Conservation (phyloP, 345 rosid species). For the Dipteronia dyeriana region DNA sequence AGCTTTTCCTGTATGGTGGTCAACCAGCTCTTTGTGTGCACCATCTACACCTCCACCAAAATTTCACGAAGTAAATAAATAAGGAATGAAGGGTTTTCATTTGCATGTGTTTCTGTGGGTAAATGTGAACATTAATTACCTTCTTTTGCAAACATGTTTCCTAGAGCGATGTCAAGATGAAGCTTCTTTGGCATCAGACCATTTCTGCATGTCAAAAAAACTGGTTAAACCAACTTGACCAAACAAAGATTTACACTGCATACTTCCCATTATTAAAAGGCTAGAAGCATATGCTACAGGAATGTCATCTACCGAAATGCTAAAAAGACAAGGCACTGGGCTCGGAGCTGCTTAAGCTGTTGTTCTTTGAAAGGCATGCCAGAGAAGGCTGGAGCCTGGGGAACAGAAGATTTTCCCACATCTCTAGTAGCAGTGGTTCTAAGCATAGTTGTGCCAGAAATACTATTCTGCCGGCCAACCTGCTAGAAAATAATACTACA, state of each 20-base stretch:
- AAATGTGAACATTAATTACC: slow-evolving; percentile 39
- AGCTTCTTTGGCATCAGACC: slow-evolving; percentile 76
- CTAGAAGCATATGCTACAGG: slow-evolving; percentile 19
- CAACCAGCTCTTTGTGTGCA: slow-evolving; percentile 48
- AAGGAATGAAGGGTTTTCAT: not conserved
- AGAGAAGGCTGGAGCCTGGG: slow-evolving; percentile 41
- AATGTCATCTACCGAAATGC: slow-evolving; percentile 66
- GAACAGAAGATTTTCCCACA: slow-evolving; percentile 63
- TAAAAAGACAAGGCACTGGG: slow-evolving; percentile 90
- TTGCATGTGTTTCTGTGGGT: not conserved
- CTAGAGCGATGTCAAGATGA: slow-evolving; percentile 89
- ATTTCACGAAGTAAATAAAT: slow-evolving; percentile 15
- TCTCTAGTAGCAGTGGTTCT: slow-evolving; percentile 58
- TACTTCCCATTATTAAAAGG: slow-evolving; percentile 8
- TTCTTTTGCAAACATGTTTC: slow-evolving; percentile 68
- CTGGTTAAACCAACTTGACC: slow-evolving; percentile 3
- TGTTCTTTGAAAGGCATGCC: slow-evolving; percentile 84
- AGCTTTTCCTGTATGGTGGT: slow-evolving; percentile 48
- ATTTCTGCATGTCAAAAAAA: slow-evolving; percentile 50
- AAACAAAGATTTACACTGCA: not conserved
- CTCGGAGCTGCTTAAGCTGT: slow-evolving; percentile 91
- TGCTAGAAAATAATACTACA: slow-evolving; percentile 19
- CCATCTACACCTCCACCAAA: slow-evolving; percentile 55
- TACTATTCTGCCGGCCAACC: slow-evolving; percentile 54
- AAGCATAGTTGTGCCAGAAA: slow-evolving; percentile 44